Evolutionary conservation across 2,329 filamentous ascomycete species (phyloP), one percentile per base, ranked within the genome.

Genomic region (Bipolaris gigantea): DNA sequence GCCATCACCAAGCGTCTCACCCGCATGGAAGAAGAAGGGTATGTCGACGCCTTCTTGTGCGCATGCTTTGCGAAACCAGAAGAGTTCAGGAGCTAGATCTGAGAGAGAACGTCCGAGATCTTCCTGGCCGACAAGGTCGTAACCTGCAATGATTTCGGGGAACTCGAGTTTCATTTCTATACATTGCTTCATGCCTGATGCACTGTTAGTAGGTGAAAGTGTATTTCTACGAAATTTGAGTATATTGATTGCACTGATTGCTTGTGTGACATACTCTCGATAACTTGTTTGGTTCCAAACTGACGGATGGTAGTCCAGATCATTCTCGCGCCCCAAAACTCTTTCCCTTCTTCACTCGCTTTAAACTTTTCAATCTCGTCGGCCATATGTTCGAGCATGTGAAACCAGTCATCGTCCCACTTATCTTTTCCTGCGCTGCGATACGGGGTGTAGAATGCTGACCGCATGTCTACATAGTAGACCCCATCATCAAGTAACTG

Each of bases 1-100:
- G 25, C 91, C 92, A 56, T 89, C 86, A 15, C 90, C 91, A 0
- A 96, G 84, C 32, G 86, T 90, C 75, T 97, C 92, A 60, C 92
- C 93, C 0, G 93, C 92, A 72, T 97, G 92, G 78, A 97, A 95
- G 79, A 96, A 96, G 79, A 97, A 96, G 0, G 93, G 93, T 9
- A 99, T 86, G 45, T 91, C 85, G 34, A 97, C 83, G 2, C 83
- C 85, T 66, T 91, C 87, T 68, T 89, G 82, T 0, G 85, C 83
- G 72, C 92, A 97, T 64, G 88, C 85, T 73, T 93, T 92, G 60
- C 87, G 87, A 81, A 97, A 97, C 91, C 91, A 97, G 74, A 97
- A 93, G 0, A 97, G 79, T 67, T 96, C 85, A 0, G 92, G 92
- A 0, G 93, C 82, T 3, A 96, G 77, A 62, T 94, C 89, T 27